These are phyloP conservation scores for Starmera stellimalicola DNA, from an alignment of 1,139 yeast species.

Conservation along the genomic window DNA sequence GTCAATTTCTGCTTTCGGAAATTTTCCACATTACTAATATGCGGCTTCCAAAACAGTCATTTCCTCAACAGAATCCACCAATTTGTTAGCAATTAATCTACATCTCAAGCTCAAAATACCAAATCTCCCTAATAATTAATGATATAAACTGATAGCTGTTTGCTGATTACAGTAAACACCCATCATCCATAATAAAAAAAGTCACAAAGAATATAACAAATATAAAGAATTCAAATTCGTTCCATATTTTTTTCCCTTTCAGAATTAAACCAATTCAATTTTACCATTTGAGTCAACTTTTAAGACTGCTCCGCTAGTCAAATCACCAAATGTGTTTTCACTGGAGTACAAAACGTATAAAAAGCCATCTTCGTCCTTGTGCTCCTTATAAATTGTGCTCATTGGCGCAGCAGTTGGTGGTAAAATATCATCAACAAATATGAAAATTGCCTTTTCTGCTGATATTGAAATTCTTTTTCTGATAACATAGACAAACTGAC, in stretches of 20 bases:
- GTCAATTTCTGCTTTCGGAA: constrained; percentile 16
- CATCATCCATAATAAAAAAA: not conserved
- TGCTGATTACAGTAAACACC: not conserved
- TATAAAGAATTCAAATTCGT: not conserved
- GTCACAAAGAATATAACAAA: not conserved
- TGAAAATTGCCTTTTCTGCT: constrained; percentile 95
- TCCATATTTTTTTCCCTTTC: not conserved
- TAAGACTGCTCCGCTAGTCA: not conserved
- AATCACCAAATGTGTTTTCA: constrained; percentile 69
- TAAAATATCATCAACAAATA: constrained; percentile 89
- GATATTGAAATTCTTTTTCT: constrained; percentile 94
- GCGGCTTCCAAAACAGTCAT: not conserved
- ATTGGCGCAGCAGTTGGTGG: constrained; percentile 98
- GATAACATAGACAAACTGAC: constrained; percentile 95
- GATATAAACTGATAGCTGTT: not conserved
- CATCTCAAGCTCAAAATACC: not conserved
- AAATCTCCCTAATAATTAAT: not conserved
- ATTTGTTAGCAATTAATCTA: not conserved
- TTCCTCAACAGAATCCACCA: not conserved
- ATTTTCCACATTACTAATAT: not conserved
- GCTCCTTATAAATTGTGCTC: constrained; percentile 91
- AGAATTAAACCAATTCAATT: not conserved
- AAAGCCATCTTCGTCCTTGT: constrained; percentile 96
- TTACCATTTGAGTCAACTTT: not conserved
- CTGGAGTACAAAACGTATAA: constrained; percentile 88